Evolutionary conservation across 1,284 basidiomycete species (phyloP), one percentile per base, ranked within the genome.

Genomic region (Jaminaea rosea): DNA sequence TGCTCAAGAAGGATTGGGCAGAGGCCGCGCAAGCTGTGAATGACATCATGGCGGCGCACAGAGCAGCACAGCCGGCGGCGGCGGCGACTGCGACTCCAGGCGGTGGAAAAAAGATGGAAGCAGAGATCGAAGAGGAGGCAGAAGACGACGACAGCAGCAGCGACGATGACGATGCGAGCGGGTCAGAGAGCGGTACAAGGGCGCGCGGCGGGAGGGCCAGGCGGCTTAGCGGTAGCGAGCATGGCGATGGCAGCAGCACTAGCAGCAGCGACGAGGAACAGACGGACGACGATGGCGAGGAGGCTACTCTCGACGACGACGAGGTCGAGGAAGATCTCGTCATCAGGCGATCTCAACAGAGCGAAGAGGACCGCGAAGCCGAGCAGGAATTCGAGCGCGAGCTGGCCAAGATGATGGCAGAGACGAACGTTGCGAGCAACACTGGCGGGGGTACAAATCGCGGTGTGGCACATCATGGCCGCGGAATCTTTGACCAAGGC

Each of bases 371-470:
- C 9, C 84, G 87, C 61, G 88, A 93, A 65, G 91, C 88, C 26
- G 87, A 93, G 45, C 86, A 84, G 5, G 93, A 93, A 41, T 97
- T 99, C 68, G 88, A 84, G 9, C 88, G 90, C 71, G 94, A 98
- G 73, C 82, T 99, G 24, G 90, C 93, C 1, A 93, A 88, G 77
- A 85, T 99, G 79, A 84, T 36, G 80, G 83, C 9, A 83, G 91
- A 67, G 80, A 84, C n/a, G 78, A 44, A 44, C 28, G 44, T 26
- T 34, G 29, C 44, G 9, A 32, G 48, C 13, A 23, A 26, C 15
- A 15, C 21, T 64, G 82, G 88, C 19, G 86, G 58, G 2, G 55
- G 59, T 21, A 37, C 19, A 11, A 45, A 31, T 34, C 15, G 26
- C 44, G 26, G 24, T 49, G 15, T 44, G 44, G 48, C 17, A 47